These are phyloP conservation scores for Leccinum olivaceopallidum DNA, from an alignment of 768 basidiomycete species.

Conservation along the genomic window DNA sequence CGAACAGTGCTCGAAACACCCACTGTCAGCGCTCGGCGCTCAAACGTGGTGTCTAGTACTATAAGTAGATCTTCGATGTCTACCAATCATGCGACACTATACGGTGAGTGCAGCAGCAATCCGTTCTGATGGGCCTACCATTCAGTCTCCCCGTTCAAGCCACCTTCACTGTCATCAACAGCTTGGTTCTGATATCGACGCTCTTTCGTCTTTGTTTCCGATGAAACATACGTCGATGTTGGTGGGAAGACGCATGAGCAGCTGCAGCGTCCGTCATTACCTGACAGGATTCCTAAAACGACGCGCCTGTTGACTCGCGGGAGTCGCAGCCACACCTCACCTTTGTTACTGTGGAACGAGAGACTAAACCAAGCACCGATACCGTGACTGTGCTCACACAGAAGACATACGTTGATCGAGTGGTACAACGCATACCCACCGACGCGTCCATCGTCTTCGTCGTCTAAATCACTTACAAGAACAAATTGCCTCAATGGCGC, in stretches of 20 bases:
- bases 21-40: background rate
- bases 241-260: background rate
- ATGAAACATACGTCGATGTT: background rate
- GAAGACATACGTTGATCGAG: too few species aligned
- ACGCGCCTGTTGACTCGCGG: too few species aligned
- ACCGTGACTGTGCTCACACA: too few species aligned
- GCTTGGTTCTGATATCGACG: background rate
- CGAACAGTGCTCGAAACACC: background rate
- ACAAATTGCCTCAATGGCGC: too few species aligned
- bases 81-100: background rate
- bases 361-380: too few species aligned
- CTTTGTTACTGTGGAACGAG: too few species aligned
- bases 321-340: too few species aligned
- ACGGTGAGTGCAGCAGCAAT: background rate
- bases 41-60: background rate
- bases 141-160: background rate
- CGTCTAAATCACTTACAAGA: too few species aligned
- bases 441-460: too few species aligned
- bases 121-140: background rate
- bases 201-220: background rate
- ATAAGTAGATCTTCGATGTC: background rate
- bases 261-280: background rate
- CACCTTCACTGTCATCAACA: background rate
- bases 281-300: too few species aligned
- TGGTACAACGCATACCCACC: too few species aligned